phyloP scores from a whole-genome alignment of 345 rosid species.

The Hevea brasiliensis region DNA sequence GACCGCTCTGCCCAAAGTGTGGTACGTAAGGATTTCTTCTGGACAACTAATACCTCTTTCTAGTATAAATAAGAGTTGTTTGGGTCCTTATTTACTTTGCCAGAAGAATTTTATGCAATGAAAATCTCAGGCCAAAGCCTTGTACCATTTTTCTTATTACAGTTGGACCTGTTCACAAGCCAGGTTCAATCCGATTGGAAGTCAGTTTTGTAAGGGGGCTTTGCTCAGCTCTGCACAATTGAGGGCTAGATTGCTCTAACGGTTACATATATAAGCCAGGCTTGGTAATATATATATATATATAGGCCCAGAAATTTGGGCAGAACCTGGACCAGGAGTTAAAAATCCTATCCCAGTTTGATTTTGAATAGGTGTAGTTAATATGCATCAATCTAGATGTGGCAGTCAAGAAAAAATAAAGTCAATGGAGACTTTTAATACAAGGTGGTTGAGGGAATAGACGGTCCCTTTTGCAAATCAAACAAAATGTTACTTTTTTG shows the following conservation, averaged over 20 bases:
- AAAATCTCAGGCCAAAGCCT: too few species aligned
- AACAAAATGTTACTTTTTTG: constrained; percentile 12
- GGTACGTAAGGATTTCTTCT: constrained; percentile 46
- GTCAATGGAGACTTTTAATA: background rate
- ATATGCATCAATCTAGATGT: background rate
- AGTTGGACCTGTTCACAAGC: too few species aligned
- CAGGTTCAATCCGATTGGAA: too few species aligned
- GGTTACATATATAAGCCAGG: background rate
- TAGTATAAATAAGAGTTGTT: background rate
- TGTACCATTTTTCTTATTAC: too few species aligned
- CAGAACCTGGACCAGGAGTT: background rate
- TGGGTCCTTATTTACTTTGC: background rate
- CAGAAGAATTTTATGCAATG: background rate
- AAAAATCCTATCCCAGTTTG: background rate
- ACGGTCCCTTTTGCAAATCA: constrained; percentile 11
- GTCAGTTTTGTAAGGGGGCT: too few species aligned
- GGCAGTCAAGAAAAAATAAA: background rate
- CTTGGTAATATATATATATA: background rate
- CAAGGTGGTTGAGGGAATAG: constrained; percentile 11
- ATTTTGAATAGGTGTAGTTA: background rate
- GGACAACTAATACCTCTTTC: background rate
- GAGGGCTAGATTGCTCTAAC: too few species aligned
- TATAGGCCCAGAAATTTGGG: background rate
- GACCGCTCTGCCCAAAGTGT: constrained; percentile 92
- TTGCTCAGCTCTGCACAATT: too few species aligned